These are phyloP conservation scores for Rhizopogon roseolus DNA, from an alignment of 768 basidiomycete genomes.

Conservation along the genomic window DNA sequence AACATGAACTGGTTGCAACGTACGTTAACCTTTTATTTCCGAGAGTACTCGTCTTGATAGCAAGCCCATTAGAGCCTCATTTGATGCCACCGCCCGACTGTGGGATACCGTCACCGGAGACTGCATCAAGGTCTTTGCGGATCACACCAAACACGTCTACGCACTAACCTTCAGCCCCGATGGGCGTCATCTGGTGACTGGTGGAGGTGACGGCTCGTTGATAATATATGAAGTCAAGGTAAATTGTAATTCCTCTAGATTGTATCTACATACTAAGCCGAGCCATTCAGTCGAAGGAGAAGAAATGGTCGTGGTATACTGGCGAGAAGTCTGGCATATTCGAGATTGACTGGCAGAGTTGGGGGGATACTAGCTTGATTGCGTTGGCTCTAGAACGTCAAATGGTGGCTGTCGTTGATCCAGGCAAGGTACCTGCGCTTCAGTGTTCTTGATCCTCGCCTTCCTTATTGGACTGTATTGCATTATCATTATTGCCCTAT, in stretches of 20 bases:
- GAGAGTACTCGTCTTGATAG: neutral
- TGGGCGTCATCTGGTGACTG: conserved; percentile 69
- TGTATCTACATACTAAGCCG: conserved; percentile 2
- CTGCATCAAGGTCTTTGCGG: conserved; percentile 65
- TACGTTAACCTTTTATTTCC: conserved; percentile 27
- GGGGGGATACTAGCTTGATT: conserved; percentile 50
- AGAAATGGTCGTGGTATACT: conserved; percentile 62
- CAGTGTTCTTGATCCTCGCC: neutral
- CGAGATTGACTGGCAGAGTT: conserved; percentile 71
- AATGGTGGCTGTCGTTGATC: conserved; percentile 65
- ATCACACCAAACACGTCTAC: conserved; percentile 71
- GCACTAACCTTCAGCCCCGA: conserved; percentile 72
- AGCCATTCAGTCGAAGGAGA: conserved; percentile 35
- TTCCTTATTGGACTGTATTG: neutral
- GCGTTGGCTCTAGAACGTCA: conserved; percentile 67
- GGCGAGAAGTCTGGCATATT: conserved; percentile 65
- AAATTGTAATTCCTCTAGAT: conserved; percentile 14
- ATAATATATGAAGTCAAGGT: conserved; percentile 70
- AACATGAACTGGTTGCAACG: conserved; percentile 69
- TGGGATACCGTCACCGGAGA: conserved; percentile 81
- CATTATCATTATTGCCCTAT: conserved; percentile 4
- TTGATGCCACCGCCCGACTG: conserved; percentile 73
- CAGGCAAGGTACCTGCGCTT: conserved; percentile 38
- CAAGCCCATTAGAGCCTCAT: conserved; percentile 53
- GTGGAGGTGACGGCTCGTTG: conserved; percentile 74